Evolutionary conservation across 768 basidiomycete species (phyloP).

Genomic region (Termitomyces bulborhizus): DNA sequence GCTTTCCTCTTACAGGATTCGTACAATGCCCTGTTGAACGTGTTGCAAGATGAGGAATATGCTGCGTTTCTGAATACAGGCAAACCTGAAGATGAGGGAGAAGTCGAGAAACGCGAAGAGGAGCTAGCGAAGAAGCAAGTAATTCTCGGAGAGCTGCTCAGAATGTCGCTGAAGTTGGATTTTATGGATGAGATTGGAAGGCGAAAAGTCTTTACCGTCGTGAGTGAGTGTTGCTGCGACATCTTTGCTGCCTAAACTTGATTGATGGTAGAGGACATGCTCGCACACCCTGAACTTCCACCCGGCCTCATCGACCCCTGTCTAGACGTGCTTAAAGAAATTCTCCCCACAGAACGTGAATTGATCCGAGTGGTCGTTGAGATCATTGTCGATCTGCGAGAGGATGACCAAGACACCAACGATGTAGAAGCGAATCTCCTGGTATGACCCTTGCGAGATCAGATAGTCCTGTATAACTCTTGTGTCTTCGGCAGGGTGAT

Average conservation of each 20-base stretch:
- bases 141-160: slow-evolving; percentile 74
- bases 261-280: slow-evolving; percentile 67
- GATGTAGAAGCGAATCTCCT: slow-evolving; percentile 14
- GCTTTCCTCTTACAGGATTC: slow-evolving; percentile 78
- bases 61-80: slow-evolving; percentile 25
- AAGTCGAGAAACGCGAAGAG: slow-evolving; percentile 48
- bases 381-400: slow-evolving; percentile 73
- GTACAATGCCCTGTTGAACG: slow-evolving; percentile 55
- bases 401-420: slow-evolving; percentile 28
- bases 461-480: not conserved
- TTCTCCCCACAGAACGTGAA: slow-evolving; percentile 80
- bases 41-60: slow-evolving; percentile 35
- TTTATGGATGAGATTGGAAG: slow-evolving; percentile 94
- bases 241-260: not conserved
- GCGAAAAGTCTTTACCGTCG: slow-evolving; percentile 83
- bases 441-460: slow-evolving; percentile 2
- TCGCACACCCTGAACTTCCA: slow-evolving; percentile 77
- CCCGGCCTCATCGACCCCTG: slow-evolving; percentile 72
- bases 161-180: slow-evolving; percentile 77
- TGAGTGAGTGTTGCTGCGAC: slow-evolving; percentile 52
- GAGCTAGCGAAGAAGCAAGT: slow-evolving; percentile 61
- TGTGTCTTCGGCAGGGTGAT: slow-evolving; percentile 15
- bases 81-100: slow-evolving; percentile 34
- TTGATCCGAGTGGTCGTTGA: slow-evolving; percentile 86
- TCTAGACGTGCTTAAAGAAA: slow-evolving; percentile 79